Base-by-base conservation (phyloP, 345 rosid species). In the Nephelium lappaceum region DNA sequence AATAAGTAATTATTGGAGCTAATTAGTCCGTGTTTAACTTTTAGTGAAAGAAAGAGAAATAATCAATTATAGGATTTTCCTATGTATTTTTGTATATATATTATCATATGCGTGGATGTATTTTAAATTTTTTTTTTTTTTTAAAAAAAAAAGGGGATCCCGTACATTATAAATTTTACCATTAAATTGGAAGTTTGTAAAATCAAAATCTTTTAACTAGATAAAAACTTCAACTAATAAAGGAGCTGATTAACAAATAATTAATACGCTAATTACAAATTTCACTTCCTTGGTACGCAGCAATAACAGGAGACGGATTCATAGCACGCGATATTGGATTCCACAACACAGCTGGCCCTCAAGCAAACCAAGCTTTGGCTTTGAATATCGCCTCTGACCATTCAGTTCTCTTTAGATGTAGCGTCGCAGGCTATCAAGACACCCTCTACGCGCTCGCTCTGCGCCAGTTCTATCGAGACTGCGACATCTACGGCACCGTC, bases 391-490 rank as follows among this genome's bases (percentile, higher is more conserved):
- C 89, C 8, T 89, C 97, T 0, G 97, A 95, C 79, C 92, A 71
- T 7, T 80, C 97, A 8, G 97, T 87, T 16, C 73, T 95, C 68
- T 93, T 83, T 60, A 83, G 91, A 76, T 95, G 98, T 84, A 91
- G 92, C 89, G 84, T 95, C 0, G 79, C 83, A 0, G 97, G 97
- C 24, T 89, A 93, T 80, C 98, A 95, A 62, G 98, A 95, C 87
- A 91, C 94, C 0, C 79, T 95, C 0, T 95, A 89, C 53, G 93
- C 98, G 3, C 84, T 81, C 2, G 87, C 90, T 0, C 82, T 89
- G 10, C 93, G 97, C 7, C 98, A 94, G 43, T 94, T 94, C 86
- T 94, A 94, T 70, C 81, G 93, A 31, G 97, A 94, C 75, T 90
- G 93, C 53, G 95, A 90, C 83, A 90, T 95, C 38, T 85, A 83